These are phyloP conservation scores for Neodidymelliopsis sp. DNA, from an alignment of 2,329 filamentous ascomycete species.

Conservation along the genomic window DNA sequence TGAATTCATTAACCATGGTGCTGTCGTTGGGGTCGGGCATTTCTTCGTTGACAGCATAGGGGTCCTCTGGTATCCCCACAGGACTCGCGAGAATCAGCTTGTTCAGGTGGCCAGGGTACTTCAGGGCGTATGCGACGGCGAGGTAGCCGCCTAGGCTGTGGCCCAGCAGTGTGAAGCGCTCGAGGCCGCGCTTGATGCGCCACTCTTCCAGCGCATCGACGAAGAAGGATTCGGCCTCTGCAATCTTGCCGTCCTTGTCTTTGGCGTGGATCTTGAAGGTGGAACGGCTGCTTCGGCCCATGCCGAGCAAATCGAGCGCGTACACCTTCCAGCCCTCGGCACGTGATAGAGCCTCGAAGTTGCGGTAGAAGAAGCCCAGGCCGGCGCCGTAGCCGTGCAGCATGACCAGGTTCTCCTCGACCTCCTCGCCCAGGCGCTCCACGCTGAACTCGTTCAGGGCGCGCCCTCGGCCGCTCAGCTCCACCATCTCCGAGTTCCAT, in stretches of 20 bases:
- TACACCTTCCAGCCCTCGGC: slow-evolving; percentile 85
- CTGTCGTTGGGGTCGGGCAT: slow-evolving; percentile 80
- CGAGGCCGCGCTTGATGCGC: slow-evolving; percentile 85
- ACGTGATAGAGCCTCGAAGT: slow-evolving; percentile 87
- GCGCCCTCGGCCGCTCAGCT: slow-evolving; percentile 83
- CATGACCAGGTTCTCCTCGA: slow-evolving; percentile 90
- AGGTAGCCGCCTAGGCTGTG: slow-evolving; percentile 96
- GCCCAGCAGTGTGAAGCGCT: slow-evolving; percentile 90
- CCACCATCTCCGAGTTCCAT: slow-evolving; percentile 87
- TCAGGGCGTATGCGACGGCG: slow-evolving; percentile 91
- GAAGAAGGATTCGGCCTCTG: slow-evolving; percentile 94
- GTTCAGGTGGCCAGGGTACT: slow-evolving; percentile 93
- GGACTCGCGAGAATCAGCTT: slow-evolving; percentile 96
- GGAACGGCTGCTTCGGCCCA: slow-evolving; percentile 87
- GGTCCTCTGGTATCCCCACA: slow-evolving; percentile 93
- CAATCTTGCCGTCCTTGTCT: slow-evolving; percentile 78
- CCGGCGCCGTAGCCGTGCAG: slow-evolving; percentile 96
- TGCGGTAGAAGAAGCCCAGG: slow-evolving; percentile 97
- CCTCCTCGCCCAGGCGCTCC: slow-evolving; percentile 78
- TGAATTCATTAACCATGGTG: slow-evolving; percentile 78
- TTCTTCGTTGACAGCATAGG: slow-evolving; percentile 81
- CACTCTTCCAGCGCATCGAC: slow-evolving; percentile 96
- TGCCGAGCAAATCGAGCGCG: slow-evolving; percentile 92
- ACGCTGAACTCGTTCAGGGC: slow-evolving; percentile 93
- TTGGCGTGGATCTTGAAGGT: slow-evolving; percentile 86